These are phyloP conservation scores for Kwoniella dejecticola DNA, from an alignment of 768 basidiomycete species.

Conservation along the genomic window DNA sequence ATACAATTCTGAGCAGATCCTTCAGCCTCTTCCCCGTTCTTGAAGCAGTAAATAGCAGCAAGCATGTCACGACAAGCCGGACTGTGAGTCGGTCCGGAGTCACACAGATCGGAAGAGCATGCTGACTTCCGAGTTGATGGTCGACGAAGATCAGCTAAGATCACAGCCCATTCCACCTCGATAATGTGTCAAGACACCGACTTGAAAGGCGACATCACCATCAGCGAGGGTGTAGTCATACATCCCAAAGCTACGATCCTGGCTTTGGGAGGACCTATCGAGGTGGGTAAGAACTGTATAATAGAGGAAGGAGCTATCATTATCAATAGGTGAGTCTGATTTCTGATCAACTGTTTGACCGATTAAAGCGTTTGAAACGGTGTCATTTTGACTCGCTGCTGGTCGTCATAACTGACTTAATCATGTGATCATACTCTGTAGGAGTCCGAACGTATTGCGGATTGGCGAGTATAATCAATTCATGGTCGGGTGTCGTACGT, in stretches of 20 bases:
- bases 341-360: no score
- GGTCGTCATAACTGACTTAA: no score
- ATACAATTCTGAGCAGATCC: no score
- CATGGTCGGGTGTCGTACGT: constrained; percentile 88
- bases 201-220: constrained; percentile 81
- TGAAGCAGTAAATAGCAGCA: no score
- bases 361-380: no score
- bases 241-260: constrained; percentile 94
- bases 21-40: no score
- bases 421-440: no score
- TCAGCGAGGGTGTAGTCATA: constrained; percentile 83
- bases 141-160: constrained; percentile 72
- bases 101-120: no score
- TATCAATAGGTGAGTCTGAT: constrained; percentile 68
- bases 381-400: background rate
- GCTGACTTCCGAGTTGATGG: no score
- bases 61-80: no score
- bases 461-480: constrained; percentile 94
- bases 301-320: constrained; percentile 89
- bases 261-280: constrained; percentile 84
- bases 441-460: constrained; percentile 76
- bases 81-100: background rate
- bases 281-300: constrained; percentile 83
- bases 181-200: constrained; percentile 92
- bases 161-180: constrained; percentile 85